Evolutionary conservation across 441 rosid species (phyloP), one percentile per base, ranked within the genome.

Genomic region (Macaranga tanarius): DNA sequence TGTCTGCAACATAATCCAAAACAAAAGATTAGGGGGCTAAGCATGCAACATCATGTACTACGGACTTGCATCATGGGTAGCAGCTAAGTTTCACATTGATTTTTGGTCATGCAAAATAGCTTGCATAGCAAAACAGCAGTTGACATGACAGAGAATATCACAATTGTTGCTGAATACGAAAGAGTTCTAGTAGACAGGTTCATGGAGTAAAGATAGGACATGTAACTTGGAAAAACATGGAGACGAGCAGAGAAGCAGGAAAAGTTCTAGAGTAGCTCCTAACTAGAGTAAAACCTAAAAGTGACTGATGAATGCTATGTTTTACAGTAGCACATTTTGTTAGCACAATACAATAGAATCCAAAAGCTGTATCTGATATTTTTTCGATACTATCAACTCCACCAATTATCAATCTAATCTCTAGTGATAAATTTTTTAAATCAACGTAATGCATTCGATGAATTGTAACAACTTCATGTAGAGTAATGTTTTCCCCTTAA

Each of bases 1-100:
- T 80, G 89, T 79, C 95, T 90, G 84, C 79, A 78, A 73, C 61
- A 71, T 76, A 65, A 75, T 58, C 61, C 52, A 64, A 45, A 10
- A 19, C n/a, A 71, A 42, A 48, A 17, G 0, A n/a, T 52, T 44
- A 47, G 54, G 62, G 19, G n/a, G 7, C 19, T 19, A 6, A 59
- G n/a, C 57, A 28, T 20, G 19, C 40, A n/a, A 70, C 11, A 64
- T 20, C 31, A 34, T 67, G 6, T 51, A 6, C 42, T 11, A 52
- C 19, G 2, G 13, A 62, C 40, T 38, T 20, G 17, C 26, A 62
- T 7, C 5, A 10, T 1, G 4, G 28, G 11, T 34, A 44, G 48
- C 25, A 44, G 1, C 34, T 45, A 42, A 63, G 17, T n/a, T 34
- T 34, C 7, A 45, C n/a, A 13, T 64, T 3, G 38, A 0, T 22